Conservation (phyloP, 805 yeast species). For the Candida montana region DNA sequence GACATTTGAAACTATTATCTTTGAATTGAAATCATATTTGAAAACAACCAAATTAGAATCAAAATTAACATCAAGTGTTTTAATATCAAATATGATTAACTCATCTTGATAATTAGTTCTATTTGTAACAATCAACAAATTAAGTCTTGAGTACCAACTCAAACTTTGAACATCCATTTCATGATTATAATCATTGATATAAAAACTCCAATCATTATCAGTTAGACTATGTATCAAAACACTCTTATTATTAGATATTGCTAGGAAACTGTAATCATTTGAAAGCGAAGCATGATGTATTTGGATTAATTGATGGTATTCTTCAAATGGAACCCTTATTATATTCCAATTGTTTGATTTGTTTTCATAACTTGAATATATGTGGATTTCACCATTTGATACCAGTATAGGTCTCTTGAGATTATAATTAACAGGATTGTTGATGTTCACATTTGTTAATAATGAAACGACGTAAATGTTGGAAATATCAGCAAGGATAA, state of each 20-base stretch:
- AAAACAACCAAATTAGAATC: constrained; percentile 24
- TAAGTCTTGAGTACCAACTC: constrained; percentile 17
- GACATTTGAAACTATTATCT: constrained; percentile 17
- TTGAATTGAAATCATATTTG: constrained; percentile 24
- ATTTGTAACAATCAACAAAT: constrained; percentile 19
- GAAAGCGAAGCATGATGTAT: constrained; percentile 20
- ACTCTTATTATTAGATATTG: constrained; percentile 17
- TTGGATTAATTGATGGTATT: constrained; percentile 16
- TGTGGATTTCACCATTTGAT: constrained; percentile 17
- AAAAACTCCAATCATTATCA: constrained; percentile 24
- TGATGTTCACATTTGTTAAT: constrained; percentile 2
- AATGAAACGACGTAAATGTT: constrained; percentile 3
- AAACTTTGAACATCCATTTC: constrained; percentile 16
- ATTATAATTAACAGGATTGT: constrained; percentile 20
- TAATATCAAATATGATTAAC: constrained; percentile 22
- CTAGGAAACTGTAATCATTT: constrained; percentile 21
- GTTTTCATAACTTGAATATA: constrained; percentile 23
- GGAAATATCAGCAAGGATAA: constrained; percentile 3
- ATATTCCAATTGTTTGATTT: constrained; percentile 19
- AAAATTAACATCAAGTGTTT: constrained; percentile 17
- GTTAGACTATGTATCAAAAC: constrained; percentile 20
- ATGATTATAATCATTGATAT: constrained; percentile 22
- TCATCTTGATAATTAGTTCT: constrained; percentile 17
- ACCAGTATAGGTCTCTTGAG: constrained; percentile 21
- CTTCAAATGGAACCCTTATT: constrained; percentile 20